Base-by-base conservation (phyloP, 805 yeast genomes). In the Cephaloascus fragrans region DNA sequence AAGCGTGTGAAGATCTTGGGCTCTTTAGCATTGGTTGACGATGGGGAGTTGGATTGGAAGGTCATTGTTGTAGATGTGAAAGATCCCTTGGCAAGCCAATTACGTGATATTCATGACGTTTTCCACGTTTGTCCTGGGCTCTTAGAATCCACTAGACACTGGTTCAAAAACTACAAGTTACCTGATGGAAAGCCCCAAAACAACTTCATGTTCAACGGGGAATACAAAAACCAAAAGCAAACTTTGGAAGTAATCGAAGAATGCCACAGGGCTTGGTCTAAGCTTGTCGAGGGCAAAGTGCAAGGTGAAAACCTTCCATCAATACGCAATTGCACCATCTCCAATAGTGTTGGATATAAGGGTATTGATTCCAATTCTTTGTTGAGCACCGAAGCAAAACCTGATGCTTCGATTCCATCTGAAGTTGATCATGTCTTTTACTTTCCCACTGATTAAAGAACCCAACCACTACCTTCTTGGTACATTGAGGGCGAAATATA, bases 121-220 rank as follows among this genome's bases (percentile, higher is more conserved):
- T 88, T 77, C 62, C 76, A 74, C 55, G 80, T 83, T 59, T 79
- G 89, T 63, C 98, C 98, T 43, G 96, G 96, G 40, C 71, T 93
- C 43, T 70, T 93, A 57, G 84, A 95, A 60, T 83, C 95, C 48
- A 93, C 97, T 42, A 81, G 88, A 63, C 95, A 85, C 67, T 93
- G 98, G 98, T 93, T 93, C 80, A 83, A 94, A 62, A 88, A 89
- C 65, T 93, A 93, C 80, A 93, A 93, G 67, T 75, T 88, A 51
- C 97, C 98, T 40, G 98, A 90, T 62, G 98, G 97, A 45, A 93
- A 93, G 75, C 95, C 96, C 53, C 85, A 78, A 66, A 93, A 93
- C 68, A 83, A 83, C 65, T 90, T 93, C 62, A 97, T 97, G n/a
- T 88, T 87, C 79, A 75, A 85, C 44, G 98, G 96, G 48, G 87